Evolutionary conservation across 2,329 filamentous ascomycete species (phyloP).

Genomic region (Cladosporium sp.): DNA sequence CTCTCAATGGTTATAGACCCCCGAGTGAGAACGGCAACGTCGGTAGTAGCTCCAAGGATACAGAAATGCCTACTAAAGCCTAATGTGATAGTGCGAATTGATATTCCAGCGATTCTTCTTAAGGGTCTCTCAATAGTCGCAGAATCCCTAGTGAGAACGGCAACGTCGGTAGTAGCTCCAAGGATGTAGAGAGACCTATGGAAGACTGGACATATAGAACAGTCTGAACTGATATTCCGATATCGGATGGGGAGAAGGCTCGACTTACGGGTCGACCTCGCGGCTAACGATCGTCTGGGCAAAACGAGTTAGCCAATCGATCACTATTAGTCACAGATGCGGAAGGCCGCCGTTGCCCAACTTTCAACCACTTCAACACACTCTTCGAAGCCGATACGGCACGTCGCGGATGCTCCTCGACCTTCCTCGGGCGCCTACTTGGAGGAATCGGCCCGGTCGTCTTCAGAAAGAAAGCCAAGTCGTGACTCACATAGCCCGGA

Average conservation of each 20-base stretch:
- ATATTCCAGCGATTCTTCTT: no score
- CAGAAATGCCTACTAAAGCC: no score
- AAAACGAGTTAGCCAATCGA: slow-evolving; percentile 3
- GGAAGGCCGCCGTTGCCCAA: slow-evolving; percentile 11
- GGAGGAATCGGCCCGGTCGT: slow-evolving; percentile 31
- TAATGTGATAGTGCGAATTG: no score
- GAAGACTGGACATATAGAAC: no score
- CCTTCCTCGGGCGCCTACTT: slow-evolving; percentile 24
- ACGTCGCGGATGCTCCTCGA: slow-evolving; percentile 20
- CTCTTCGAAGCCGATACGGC: slow-evolving; percentile 24
- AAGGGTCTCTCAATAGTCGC: no score
- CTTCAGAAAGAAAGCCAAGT: slow-evolving; percentile 34
- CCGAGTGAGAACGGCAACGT: no score
- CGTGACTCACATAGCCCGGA: slow-evolving; percentile 25
- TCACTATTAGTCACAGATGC: slow-evolving; percentile 24
- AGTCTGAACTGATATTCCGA: neutral
- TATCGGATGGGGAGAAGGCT: neutral
- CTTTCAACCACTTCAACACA: slow-evolving; percentile 28
- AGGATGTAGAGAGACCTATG: no score
- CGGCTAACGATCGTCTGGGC: slow-evolving; percentile 51
- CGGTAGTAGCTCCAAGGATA: no score
- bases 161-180: no score
- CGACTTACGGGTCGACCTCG: slow-evolving; percentile 42
- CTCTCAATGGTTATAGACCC: no score
- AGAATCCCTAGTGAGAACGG: no score